Percentiles rank a stretch among this genome's conserved stretches.
These are phyloP conservation scores for Epithemia pelagica DNA, from an alignment of 108 stramenopile species.

Conservation along the genomic window DNA sequence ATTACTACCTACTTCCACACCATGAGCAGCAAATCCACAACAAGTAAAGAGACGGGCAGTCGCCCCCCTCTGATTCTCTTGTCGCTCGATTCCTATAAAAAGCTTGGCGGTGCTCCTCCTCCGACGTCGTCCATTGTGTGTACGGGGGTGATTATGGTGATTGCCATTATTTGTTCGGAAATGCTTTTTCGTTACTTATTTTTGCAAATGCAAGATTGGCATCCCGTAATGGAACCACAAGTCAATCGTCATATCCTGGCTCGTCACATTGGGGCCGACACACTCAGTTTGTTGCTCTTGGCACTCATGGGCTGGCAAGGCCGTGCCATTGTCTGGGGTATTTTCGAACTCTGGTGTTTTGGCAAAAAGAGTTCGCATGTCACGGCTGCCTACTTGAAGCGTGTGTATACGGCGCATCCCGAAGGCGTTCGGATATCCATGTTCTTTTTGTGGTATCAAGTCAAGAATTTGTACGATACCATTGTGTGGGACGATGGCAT, in stretches of 20 bases:
- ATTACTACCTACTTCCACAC: no score
- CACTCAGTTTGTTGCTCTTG: conserved; percentile 36
- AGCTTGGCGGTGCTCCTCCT: neutral
- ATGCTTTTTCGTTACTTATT: conserved; percentile 3
- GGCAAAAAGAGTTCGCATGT: conserved; percentile 10
- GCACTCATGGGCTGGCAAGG: conserved; percentile 43
- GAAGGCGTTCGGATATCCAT: conserved; percentile 37
- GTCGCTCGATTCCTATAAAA: neutral
- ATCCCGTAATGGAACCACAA: conserved; percentile 45
- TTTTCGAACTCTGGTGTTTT: conserved; percentile 18
- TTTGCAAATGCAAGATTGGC: conserved; percentile 25
- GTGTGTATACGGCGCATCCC: conserved; percentile 59
- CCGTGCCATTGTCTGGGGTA: conserved; percentile 25
- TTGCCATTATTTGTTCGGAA: neutral
- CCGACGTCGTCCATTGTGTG: neutral
- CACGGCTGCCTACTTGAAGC: conserved; percentile 34
- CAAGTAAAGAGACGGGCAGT: no score
- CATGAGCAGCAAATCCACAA: no score
- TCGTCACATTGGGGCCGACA: conserved; percentile 70
- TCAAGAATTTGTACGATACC: conserved; percentile 79
- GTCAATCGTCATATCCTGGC: conserved; percentile 70
- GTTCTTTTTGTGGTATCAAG: conserved; percentile 73
- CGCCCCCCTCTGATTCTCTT: no score
- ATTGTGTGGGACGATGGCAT: conserved; percentile 77
- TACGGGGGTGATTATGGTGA: neutral